Conservation (phyloP, 2,329 filamentous ascomycete genomes). For the Colletotrichum paranaense region DNA sequence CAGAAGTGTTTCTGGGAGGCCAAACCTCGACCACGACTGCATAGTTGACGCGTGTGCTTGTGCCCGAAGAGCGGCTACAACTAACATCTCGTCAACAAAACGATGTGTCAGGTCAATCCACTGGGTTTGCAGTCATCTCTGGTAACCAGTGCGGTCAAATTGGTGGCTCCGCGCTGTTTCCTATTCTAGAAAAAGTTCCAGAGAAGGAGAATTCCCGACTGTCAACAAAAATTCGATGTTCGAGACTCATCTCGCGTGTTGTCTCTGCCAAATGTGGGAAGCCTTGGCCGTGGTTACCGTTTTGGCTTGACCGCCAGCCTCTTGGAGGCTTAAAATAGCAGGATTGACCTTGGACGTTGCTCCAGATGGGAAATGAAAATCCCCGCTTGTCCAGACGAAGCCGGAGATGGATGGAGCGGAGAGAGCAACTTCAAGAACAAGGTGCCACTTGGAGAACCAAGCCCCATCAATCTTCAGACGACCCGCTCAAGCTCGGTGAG, state of each 20-base stretch:
- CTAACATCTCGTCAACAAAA: no score
- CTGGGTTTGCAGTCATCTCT: neutral
- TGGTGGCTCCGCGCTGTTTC: neutral
- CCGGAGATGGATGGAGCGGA: slow-evolving; percentile 15
- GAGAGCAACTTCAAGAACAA: slow-evolving; percentile 8
- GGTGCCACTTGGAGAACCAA: slow-evolving; percentile 23
- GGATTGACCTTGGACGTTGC: slow-evolving; percentile 18
- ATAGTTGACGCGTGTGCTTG: neutral
- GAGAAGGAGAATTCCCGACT: neutral
- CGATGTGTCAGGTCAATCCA: neutral
- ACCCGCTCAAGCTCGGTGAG: slow-evolving; percentile 8
- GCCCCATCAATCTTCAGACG: slow-evolving; percentile 23
- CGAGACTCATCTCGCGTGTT: slow-evolving; percentile 19
- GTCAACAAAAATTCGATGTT: slow-evolving; percentile 3
- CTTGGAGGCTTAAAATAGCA: slow-evolving; percentile 17
- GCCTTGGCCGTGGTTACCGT: slow-evolving; percentile 16
- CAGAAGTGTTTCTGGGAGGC: neutral
- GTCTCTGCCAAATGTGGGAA: neutral
- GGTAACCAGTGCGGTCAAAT: neutral
- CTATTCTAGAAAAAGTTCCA: neutral
- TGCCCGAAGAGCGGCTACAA: neutral
- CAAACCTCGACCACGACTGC: neutral
- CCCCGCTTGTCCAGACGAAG: slow-evolving; percentile 17
- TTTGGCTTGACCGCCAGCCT: slow-evolving; percentile 13
- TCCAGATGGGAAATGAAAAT: slow-evolving; percentile 30